Conservation (phyloP, 2,329 filamentous ascomycete genomes). For the Stromatinia cepivora region DNA sequence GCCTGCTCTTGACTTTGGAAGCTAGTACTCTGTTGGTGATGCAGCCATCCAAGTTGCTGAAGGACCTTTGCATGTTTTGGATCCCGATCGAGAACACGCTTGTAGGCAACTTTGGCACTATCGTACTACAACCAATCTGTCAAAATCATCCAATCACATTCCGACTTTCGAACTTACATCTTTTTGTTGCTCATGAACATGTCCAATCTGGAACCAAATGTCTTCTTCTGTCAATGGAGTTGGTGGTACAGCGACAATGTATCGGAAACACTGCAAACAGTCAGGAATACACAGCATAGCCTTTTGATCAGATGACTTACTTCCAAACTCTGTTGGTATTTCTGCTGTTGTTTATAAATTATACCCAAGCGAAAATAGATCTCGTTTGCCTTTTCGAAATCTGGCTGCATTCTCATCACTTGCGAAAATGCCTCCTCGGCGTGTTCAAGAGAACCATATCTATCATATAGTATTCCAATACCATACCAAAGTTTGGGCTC, state of each 20-base stretch:
- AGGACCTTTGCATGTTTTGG: conserved; percentile 97
- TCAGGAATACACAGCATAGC: conserved; percentile 25
- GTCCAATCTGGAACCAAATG: conserved; percentile 99
- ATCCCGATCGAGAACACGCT: conserved; percentile 88
- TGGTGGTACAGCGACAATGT: conserved; percentile 91
- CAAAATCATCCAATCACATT: conserved; percentile 31
- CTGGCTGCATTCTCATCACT: conserved; percentile 97
- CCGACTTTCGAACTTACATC: conserved; percentile 65
- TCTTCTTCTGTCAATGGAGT: conserved; percentile 93
- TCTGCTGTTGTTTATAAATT: conserved; percentile 98
- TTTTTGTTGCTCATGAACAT: conserved; percentile 98
- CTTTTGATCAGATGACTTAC: conserved; percentile 51
- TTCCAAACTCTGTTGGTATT: conserved; percentile 88
- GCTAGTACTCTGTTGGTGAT: conserved; percentile 91
- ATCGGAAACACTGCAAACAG: conserved; percentile 82
- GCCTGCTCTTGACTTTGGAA: conserved; percentile 93
- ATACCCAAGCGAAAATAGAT: conserved; percentile 99
- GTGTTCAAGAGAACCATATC: conserved; percentile 94
- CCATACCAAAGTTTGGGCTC: conserved; percentile 99
- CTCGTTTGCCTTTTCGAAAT: conserved; percentile 98
- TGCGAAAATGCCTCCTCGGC: conserved; percentile 98
- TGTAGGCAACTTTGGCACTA: conserved; percentile 86
- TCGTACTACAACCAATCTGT: conserved; percentile 66
- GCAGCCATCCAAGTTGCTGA: conserved; percentile 95
- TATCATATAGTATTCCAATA: conserved; percentile 94